Conservation (phyloP, 192 early-diverging fungal species). For the Gryganskiella cystojenkinii region DNA sequence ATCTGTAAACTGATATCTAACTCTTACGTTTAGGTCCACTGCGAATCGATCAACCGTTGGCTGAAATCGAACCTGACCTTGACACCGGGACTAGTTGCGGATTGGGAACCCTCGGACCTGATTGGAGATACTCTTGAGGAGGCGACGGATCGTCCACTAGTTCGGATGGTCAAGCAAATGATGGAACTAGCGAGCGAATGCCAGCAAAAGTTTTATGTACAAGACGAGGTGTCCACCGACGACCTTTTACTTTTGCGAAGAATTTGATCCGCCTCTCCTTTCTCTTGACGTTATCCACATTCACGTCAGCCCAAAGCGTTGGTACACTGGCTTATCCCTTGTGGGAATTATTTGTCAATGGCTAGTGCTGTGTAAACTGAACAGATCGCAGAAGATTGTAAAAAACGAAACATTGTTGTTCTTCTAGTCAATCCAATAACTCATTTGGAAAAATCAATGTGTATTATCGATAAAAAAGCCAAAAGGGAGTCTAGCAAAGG, state of each 20-base stretch:
- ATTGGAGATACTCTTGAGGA: slow-evolving; percentile 11
- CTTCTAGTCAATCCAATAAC: too few species aligned
- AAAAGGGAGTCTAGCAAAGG: too few species aligned
- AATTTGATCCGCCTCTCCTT: not conserved
- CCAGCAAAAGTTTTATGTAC: slow-evolving; percentile 19
- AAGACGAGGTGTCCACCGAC: too few species aligned
- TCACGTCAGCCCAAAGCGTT: too few species aligned
- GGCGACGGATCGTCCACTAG: slow-evolving; percentile 7
- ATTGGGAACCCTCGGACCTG: slow-evolving; percentile 25
- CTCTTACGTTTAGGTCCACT: slow-evolving; percentile 7
- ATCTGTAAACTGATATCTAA: not conserved
- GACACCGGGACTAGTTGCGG: slow-evolving; percentile 28
- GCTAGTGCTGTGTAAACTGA: too few species aligned
- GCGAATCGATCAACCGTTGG: slow-evolving; percentile 4
- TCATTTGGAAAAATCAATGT: too few species aligned
- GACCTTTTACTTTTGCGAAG: not conserved
- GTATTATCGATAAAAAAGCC: too few species aligned
- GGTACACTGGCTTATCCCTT: too few species aligned
- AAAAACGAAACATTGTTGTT: too few species aligned
- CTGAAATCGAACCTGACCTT: slow-evolving; percentile 23
- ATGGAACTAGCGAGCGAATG: slow-evolving; percentile 38
- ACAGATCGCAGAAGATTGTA: too few species aligned
- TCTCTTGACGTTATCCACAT: too few species aligned
- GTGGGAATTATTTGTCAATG: too few species aligned
- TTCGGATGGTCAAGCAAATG: slow-evolving; percentile 14